Evolutionary conservation across 768 basidiomycete species (phyloP).

Genomic region (Tulasnella calospora): DNA sequence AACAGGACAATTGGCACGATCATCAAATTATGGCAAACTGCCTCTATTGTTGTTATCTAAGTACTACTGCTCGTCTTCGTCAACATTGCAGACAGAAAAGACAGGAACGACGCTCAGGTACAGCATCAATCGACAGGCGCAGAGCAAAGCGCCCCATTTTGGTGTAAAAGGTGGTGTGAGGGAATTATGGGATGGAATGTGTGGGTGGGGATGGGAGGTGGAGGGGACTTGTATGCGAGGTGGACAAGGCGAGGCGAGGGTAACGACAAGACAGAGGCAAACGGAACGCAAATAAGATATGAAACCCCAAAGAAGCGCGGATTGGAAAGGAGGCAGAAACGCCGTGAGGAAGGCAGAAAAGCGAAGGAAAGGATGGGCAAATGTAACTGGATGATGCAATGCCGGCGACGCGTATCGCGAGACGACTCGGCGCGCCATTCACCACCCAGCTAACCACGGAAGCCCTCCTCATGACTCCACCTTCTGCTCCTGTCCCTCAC

Average conservation of each 20-base stretch:
- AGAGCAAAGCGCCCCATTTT: neutral
- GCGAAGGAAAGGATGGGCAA: neutral
- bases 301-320: neutral
- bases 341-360: neutral
- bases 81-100: conserved; percentile 3
- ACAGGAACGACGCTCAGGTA: conserved; percentile 9
- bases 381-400: neutral
- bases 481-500: conserved; percentile 61
- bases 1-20: neutral
- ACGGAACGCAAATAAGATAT: conserved; percentile 5
- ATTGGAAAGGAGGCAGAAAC: neutral
- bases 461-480: neutral
- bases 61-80: conserved; percentile 8
- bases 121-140: conserved; percentile 4
- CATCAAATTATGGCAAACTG: conserved; percentile 8
- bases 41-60: conserved; percentile 5
- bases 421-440: neutral
- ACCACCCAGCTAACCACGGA: neutral
- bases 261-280: neutral
- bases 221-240: neutral
- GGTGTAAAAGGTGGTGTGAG: neutral
- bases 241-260: neutral
- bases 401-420: neutral
- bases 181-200: neutral
- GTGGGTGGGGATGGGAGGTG: neutral